Percentiles rank a stretch among this genome's conserved stretches.
Conservation (phyloP, 345 rosid species). For the Noccaea caerulescens region DNA sequence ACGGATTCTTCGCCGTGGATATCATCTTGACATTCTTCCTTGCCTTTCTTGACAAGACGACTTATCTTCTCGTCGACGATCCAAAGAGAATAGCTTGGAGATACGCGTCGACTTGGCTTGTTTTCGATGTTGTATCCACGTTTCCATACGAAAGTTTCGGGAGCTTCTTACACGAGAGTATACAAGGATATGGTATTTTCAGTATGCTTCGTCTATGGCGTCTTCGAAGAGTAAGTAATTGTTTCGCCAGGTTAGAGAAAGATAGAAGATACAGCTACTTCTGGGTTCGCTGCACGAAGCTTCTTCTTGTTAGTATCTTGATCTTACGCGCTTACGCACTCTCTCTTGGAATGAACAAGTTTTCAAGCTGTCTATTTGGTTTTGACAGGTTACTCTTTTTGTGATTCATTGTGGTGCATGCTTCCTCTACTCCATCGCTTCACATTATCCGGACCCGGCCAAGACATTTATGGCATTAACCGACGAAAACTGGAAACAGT, state of each 20-base stretch:
- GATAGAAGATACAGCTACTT: constrained; percentile 73
- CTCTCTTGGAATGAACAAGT: too few species aligned
- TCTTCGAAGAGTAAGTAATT: constrained; percentile 68
- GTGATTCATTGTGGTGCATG: constrained; percentile 79
- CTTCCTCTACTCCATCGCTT: constrained; percentile 64
- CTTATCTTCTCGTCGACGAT: constrained; percentile 71
- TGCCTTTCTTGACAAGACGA: constrained; percentile 67
- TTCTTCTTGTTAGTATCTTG: constrained; percentile 62
- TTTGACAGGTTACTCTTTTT: constrained; percentile 73
- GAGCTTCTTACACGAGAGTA: constrained; percentile 48
- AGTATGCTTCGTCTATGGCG: constrained; percentile 95
- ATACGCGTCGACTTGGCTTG: constrained; percentile 61
- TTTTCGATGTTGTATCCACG: constrained; percentile 69
- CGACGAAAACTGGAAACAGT: constrained; percentile 45
- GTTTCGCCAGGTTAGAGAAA: constrained; percentile 83
- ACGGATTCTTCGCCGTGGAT: constrained; percentile 68
- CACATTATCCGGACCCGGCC: constrained; percentile 50
- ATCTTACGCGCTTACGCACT: too few species aligned
- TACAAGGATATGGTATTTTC: constrained; percentile 64
- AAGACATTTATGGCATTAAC: constrained; percentile 66
- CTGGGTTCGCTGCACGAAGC: constrained; percentile 70
- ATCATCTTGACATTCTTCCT: constrained; percentile 80
- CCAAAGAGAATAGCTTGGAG: constrained; percentile 63
- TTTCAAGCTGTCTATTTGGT: too few species aligned
- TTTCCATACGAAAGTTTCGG: constrained; percentile 68